Evolutionary conservation across 208 protist species (phyloP).

Genomic region (Leishmania major): DNA sequence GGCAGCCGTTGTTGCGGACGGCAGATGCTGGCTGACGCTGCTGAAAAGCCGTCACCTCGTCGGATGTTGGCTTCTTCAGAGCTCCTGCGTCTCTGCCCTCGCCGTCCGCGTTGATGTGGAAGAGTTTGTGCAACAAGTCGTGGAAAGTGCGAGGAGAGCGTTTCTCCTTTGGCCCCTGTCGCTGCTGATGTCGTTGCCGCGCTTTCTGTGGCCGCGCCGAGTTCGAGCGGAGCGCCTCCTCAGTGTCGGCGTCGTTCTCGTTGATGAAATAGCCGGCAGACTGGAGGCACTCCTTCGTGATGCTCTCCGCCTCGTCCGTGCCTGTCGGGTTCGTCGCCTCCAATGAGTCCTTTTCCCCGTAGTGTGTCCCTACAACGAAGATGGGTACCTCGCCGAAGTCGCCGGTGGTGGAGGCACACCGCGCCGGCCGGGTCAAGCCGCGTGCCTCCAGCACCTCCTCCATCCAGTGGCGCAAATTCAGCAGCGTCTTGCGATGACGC

Average conservation of each 20-base stretch:
- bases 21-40: not conserved
- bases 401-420: conserved; percentile 18
- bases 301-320: conserved; percentile 13
- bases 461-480: conserved; percentile 33
- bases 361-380: conserved; percentile 64
- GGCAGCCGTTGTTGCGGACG: not conserved
- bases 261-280: conserved; percentile 33
- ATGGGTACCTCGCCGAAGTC: conserved; percentile 40
- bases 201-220: not conserved
- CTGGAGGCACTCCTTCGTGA: conserved; percentile 21
- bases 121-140: conserved; percentile 10
- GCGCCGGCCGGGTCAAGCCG: conserved; percentile 8
- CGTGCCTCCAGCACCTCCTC: conserved; percentile 45
- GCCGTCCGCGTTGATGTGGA: conserved; percentile 1
- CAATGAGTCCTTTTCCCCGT: conserved; percentile 20
- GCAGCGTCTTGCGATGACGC: conserved; percentile 40
- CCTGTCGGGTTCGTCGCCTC: conserved; percentile 18
- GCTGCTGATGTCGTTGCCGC: not conserved
- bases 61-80: not conserved
- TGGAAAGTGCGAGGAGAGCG: conserved; percentile 11
- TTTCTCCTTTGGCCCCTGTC: conserved; percentile 6
- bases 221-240: not conserved
- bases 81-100: not conserved
- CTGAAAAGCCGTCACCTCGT: not conserved
- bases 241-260: conserved; percentile 10